Evolutionary conservation across 495 filamentous ascomycete species (phyloP).

Genomic region (Penicillium bovifimosum): DNA sequence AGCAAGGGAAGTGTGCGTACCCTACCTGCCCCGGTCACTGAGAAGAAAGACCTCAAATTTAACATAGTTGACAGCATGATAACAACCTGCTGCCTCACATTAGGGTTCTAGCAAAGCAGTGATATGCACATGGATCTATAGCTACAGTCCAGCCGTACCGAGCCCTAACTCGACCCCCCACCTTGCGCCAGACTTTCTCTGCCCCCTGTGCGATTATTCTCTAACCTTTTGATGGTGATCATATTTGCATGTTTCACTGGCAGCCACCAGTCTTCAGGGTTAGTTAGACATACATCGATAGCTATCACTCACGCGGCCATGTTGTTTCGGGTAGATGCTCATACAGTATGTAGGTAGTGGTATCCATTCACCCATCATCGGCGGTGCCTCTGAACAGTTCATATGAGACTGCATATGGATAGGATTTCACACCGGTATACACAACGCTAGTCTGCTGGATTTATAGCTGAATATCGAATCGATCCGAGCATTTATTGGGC

Average conservation of each 20-base stretch:
- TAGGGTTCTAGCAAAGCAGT: no score
- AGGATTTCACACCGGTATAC: background rate
- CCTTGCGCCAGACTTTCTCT: slow-evolving; percentile 48
- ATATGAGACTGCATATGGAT: background rate
- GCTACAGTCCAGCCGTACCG: no score
- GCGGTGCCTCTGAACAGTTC: background rate
- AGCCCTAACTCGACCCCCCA: no score
- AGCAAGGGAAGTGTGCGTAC: no score
- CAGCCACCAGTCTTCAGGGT: background rate
- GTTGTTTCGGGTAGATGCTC: slow-evolving; percentile 3
- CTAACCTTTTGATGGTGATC: slow-evolving; percentile 46
- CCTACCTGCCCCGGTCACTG: no score
- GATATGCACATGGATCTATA: no score
- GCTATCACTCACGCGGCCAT: background rate
- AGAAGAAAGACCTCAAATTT: no score
- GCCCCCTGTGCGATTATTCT: slow-evolving; percentile 44
- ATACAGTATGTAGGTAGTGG: background rate
- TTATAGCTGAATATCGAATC: background rate
- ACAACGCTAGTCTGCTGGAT: background rate
- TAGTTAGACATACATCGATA: background rate
- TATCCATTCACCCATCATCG: background rate
- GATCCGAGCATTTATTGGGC: background rate
- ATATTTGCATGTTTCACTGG: slow-evolving; percentile 46
- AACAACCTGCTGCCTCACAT: no score
- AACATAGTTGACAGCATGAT: no score